These are phyloP conservation scores for Coemansia sp. DNA, from an alignment of 192 early-diverging fungal genomes.

Conservation along the genomic window DNA sequence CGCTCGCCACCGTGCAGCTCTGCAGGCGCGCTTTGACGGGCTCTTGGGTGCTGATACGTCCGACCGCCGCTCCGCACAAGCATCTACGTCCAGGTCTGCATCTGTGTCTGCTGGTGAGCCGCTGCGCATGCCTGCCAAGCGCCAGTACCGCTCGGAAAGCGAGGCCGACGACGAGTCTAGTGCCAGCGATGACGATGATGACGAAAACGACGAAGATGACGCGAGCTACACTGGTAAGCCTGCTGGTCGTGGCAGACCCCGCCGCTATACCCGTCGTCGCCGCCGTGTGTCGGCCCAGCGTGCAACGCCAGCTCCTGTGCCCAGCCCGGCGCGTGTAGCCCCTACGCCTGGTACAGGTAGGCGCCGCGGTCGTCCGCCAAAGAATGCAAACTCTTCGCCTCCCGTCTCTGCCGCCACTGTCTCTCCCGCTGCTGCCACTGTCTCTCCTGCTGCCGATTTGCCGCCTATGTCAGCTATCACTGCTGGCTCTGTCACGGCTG, in stretches of 20 bases:
- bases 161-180: not conserved
- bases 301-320: not conserved
- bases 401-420: too few species aligned
- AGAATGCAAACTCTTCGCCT: not conserved
- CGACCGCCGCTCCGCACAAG: too few species aligned
- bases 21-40: slow-evolving; percentile 21
- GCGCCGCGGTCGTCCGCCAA: slow-evolving; percentile 11
- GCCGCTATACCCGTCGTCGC: not conserved
- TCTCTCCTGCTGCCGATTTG: not conserved
- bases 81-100: too few species aligned
- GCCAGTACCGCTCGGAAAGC: not conserved
- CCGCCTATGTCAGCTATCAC: not conserved
- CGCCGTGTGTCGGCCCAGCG: too few species aligned
- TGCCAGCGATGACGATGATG: not conserved
- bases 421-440: not conserved
- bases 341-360: not conserved
- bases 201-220: slow-evolving; percentile 3
- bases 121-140: not conserved
- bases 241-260: not conserved
- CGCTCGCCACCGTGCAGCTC: slow-evolving; percentile 23
- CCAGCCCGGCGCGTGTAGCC: too few species aligned
- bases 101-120: not conserved
- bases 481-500: not conserved
- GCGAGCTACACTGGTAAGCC: not conserved
- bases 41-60: not conserved